Percentiles rank a stretch among this genome's conserved stretches.
Conservation (phyloP, 352 stramenopile species). For the Pythium monospermum region DNA sequence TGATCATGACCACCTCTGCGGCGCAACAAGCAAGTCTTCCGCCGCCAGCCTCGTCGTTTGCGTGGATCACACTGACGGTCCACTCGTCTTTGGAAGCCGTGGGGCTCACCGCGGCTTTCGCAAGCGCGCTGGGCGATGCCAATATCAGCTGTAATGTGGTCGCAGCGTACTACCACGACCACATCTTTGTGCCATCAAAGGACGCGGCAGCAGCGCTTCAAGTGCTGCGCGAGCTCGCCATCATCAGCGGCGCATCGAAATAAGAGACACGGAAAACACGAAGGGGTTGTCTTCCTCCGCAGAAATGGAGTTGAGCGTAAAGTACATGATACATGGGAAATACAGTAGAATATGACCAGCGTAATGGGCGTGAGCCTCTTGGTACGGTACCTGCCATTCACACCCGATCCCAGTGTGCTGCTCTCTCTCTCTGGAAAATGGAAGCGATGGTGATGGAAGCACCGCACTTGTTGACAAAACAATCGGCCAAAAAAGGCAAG, state of each 20-base stretch:
- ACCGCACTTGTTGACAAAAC: too few species aligned
- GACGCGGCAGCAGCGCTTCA: slow-evolving; percentile 8
- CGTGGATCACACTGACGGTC: slow-evolving; percentile 18
- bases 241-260: slow-evolving; percentile 6
- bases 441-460: too few species aligned
- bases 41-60: slow-evolving; percentile 3
- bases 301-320: too few species aligned
- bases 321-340: too few species aligned
- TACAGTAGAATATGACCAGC: too few species aligned
- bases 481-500: too few species aligned
- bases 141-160: slow-evolving; percentile 18
- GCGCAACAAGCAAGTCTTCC: slow-evolving; percentile 2
- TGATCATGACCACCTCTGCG: slow-evolving; percentile 2
- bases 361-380: too few species aligned
- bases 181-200: slow-evolving; percentile 12
- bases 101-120: slow-evolving; percentile 14
- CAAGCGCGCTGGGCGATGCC: slow-evolving; percentile 8
- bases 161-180: slow-evolving; percentile 17
- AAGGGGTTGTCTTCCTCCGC: too few species aligned
- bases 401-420: too few species aligned
- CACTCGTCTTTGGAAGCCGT: slow-evolving; percentile 19
- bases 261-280: too few species aligned
- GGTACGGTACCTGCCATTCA: too few species aligned
- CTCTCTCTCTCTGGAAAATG: too few species aligned
- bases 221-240: slow-evolving; percentile 8